Evolutionary conservation across 2,329 filamentous ascomycete species (phyloP).

Genomic region (Fusarium buharicum): DNA sequence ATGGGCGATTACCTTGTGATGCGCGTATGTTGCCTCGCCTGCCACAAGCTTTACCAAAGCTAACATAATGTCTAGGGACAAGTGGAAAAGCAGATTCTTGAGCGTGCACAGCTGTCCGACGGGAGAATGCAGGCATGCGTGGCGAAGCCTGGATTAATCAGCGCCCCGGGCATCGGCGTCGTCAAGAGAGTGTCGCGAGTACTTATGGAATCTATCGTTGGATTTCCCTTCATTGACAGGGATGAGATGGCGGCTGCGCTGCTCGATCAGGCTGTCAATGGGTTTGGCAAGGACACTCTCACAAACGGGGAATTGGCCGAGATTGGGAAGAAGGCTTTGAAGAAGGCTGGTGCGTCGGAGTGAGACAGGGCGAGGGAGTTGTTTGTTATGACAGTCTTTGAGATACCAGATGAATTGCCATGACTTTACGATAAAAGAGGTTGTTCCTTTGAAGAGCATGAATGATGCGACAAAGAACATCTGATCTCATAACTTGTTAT

Average conservation of each 20-base stretch:
- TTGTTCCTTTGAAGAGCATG: too few relatives aligned
- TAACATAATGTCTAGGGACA: conserved; percentile 53
- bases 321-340: conserved; percentile 44
- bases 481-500: too few relatives aligned
- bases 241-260: conserved; percentile 55
- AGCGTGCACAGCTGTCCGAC: conserved; percentile 52
- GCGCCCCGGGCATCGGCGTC: conserved; percentile 13
- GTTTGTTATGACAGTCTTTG: background rate
- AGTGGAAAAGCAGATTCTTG: conserved; percentile 56
- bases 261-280: conserved; percentile 56
- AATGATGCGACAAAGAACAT: too few relatives aligned
- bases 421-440: background rate
- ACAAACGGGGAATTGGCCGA: conserved; percentile 55
- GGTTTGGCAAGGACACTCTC: conserved; percentile 59
- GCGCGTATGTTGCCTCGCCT: conserved; percentile 53
- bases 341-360: background rate
- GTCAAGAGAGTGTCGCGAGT: conserved; percentile 14
- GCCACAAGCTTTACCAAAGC: background rate
- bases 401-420: background rate
- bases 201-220: conserved; percentile 26
- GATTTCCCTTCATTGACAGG: conserved; percentile 51
- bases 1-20: conserved; percentile 56
- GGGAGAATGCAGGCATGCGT: conserved; percentile 53
- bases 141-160: conserved; percentile 57
- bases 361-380: background rate